Conservation (phyloP, 305 asterid species). For the Vinca major region DNA sequence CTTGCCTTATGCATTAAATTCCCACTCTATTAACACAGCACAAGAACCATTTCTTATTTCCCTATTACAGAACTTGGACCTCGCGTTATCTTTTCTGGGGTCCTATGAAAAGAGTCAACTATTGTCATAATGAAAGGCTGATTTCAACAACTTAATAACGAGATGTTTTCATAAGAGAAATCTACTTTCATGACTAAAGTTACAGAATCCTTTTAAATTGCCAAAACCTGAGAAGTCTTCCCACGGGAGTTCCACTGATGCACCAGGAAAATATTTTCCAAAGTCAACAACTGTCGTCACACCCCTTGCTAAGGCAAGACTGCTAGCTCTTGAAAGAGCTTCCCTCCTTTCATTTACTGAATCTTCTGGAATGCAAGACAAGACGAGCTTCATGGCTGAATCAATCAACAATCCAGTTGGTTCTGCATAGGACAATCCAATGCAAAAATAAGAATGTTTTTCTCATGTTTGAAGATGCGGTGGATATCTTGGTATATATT, state of each 20-base stretch:
- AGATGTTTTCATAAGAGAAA: neutral
- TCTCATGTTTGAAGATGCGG: neutral
- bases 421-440: conserved; percentile 42
- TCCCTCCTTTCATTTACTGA: conserved; percentile 72
- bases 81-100: neutral
- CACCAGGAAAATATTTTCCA: conserved; percentile 87
- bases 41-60: neutral
- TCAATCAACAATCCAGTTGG: conserved; percentile 87
- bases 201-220: neutral
- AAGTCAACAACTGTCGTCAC: conserved; percentile 86
- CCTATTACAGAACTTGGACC: neutral
- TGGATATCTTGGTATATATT: neutral
- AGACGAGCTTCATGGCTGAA: conserved; percentile 83
- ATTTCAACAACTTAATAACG: neutral
- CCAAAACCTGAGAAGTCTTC: conserved; percentile 80
- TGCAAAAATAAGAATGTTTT: conserved; percentile 9
- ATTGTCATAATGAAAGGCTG: neutral
- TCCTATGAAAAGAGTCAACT: neutral
- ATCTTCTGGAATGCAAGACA: conserved; percentile 56
- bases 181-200: neutral
- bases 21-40: neutral
- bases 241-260: conserved; percentile 63
- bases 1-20: neutral
- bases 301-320: conserved; percentile 68
- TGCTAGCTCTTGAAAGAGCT: conserved; percentile 72